phyloP scores from a whole-genome alignment of 2,329 filamentous ascomycete species.

The Penicillium sp. region DNA sequence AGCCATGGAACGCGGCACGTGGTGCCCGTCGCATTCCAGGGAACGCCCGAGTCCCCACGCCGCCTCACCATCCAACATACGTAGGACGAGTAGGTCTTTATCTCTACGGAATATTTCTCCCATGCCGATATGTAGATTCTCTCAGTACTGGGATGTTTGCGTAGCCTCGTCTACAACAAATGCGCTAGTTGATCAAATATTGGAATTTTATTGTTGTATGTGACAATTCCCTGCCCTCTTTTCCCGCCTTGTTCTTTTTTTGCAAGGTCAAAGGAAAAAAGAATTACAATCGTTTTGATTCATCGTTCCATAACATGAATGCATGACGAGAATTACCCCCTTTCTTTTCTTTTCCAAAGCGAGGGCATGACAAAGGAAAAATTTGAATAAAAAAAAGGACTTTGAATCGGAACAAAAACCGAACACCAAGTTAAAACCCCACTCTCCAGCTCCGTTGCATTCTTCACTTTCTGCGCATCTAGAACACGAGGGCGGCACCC shows the following conservation, averaged over 20 bases:
- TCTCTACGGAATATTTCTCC: too few relatives aligned
- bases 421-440: slow-evolving; percentile 13
- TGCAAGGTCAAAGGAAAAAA: slow-evolving; percentile 7
- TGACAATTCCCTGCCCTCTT: slow-evolving; percentile 10
- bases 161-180: background rate
- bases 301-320: slow-evolving; percentile 13
- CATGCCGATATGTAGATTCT: too few relatives aligned
- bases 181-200: slow-evolving; percentile 5
- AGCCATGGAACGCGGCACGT: slow-evolving; percentile 9
- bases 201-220: slow-evolving; percentile 11
- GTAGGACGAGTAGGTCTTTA: too few relatives aligned
- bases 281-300: slow-evolving; percentile 7
- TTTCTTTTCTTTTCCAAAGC: slow-evolving; percentile 1
- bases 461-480: slow-evolving; percentile 47
- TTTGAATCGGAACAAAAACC: slow-evolving; percentile 13
- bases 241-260: slow-evolving; percentile 10
- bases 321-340: slow-evolving; percentile 12
- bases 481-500: slow-evolving; percentile 99
- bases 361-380: slow-evolving; percentile 3
- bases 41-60: slow-evolving; percentile 4
- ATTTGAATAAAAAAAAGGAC: slow-evolving; percentile 2
- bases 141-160: too few relatives aligned
- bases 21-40: slow-evolving; percentile 10
- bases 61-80: too few relatives aligned
- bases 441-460: slow-evolving; percentile 7